A percentile compares a stretch with the other conserved stretches of the same genome.
These are phyloP conservation scores for Xylaria sp. DNA, from an alignment of 2,329 filamentous ascomycete species.

Conservation along the genomic window DNA sequence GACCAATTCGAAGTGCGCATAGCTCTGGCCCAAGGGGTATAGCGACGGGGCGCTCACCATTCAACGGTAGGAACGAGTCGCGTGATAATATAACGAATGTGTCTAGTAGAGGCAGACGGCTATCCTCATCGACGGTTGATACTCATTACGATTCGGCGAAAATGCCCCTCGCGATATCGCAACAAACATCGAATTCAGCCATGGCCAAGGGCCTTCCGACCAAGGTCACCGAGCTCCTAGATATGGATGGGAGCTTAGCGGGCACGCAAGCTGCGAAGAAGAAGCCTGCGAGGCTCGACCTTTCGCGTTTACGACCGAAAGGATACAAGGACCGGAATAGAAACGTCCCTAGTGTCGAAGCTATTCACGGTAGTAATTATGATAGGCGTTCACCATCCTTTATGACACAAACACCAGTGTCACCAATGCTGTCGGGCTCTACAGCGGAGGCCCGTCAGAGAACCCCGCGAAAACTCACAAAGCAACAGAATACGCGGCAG, in stretches of 20 bases:
- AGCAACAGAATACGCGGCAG: constrained; percentile 37
- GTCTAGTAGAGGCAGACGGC: constrained; percentile 58
- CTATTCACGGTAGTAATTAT: constrained; percentile 52
- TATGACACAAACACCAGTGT: constrained; percentile 48
- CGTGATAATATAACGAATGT: constrained; percentile 53
- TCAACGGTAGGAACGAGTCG: constrained; percentile 42
- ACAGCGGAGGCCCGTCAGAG: constrained; percentile 23
- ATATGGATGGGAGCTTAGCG: constrained; percentile 54
- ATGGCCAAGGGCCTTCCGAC: constrained; percentile 66
- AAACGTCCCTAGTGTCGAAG: constrained; percentile 32
- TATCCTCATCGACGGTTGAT: constrained; percentile 65
- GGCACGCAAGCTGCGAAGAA: constrained; percentile 51
- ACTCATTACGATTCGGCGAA: constrained; percentile 68
- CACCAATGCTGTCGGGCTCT: constrained; percentile 27
- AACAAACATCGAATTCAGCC: constrained; percentile 67
- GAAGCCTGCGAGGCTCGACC: constrained; percentile 61
- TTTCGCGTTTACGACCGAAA: constrained; percentile 56
- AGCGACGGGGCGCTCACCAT: constrained; percentile 43
- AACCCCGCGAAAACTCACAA: constrained; percentile 34
- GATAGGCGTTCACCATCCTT: constrained; percentile 56
- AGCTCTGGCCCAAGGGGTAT: constrained; percentile 35
- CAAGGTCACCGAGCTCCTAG: constrained; percentile 59
- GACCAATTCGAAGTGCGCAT: constrained; percentile 43
- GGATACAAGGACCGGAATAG: constrained; percentile 49
- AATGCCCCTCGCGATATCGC: constrained; percentile 65